Base-by-base conservation (phyloP, 495 filamentous ascomycete species). In the Talaromyces borbonicus region DNA sequence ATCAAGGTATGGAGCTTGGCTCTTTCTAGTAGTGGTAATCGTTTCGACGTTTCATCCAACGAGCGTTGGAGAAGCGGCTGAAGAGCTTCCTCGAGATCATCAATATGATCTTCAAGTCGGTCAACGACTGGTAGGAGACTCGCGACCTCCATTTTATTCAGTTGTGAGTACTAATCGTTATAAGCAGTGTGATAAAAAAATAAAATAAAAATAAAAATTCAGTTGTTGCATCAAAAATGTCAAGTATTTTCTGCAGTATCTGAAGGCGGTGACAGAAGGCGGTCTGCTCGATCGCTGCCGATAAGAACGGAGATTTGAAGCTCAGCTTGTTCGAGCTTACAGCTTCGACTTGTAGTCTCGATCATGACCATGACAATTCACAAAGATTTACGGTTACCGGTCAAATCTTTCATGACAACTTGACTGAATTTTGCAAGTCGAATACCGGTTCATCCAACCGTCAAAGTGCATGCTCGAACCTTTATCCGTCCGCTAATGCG, bases 11-110 rank as follows among this genome's bases (percentile, higher is more conserved):
- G 85, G 47, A 95, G 79, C 66, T 95, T 93, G 15, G 92, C 90
- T 61, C 86, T 92, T 70, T 98, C 92, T 46, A 96, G 69, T 8
- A 98, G 72, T 1, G 93, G 89, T 25, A 98, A 68, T 60, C 87
- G 92, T 46, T 74, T 79, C 5, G 87, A 78, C 7, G 74, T 70
- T 40, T 84, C 78, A 15, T 39, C 33, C 19, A 97, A 56, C 16
- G 81, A 69, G 23, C 61, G 65, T 15, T 72, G 70, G 24, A 94
- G 60, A 11, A 89, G 51, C 8, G 89, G 87, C 24, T 73, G 56
- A 20, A 97, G 67, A 4, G 72, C 65, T n/a, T 82, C 79, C 49
- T 88, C 76, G 19, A 96, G 72, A 45, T 84, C 78, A 60, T 89
- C 82, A 39, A 95, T 71, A 47, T 85, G 75, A 52, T 79, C 77